A percentile compares a stretch with the other conserved stretches of the same genome.
Conservation (phyloP, 2,329 filamentous ascomycete species). For the Alternaria brassicae region DNA sequence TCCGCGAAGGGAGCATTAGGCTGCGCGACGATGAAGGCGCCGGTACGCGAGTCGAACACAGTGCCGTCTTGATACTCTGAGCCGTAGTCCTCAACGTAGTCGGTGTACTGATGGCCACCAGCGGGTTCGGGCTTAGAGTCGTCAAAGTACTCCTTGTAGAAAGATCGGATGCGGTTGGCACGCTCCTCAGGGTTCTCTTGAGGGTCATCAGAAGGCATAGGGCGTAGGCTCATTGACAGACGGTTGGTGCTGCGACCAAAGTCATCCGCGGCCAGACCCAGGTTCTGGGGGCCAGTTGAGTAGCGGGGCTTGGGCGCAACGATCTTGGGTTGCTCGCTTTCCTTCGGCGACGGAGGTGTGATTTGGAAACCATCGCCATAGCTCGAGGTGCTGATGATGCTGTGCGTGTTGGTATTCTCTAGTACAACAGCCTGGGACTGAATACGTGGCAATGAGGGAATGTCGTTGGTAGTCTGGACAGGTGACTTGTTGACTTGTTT, state of each 20-base stretch:
- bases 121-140: conserved; percentile 67
- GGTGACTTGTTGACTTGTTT: conserved; percentile 37
- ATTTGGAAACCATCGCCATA: conserved; percentile 63
- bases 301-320: conserved; percentile 42
- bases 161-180: conserved; percentile 95
- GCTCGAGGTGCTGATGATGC: conserved; percentile 59
- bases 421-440: conserved; percentile 48
- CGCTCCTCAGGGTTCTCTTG: conserved; percentile 91
- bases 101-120: conserved; percentile 48
- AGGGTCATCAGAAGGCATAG: conserved; percentile 84
- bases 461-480: conserved; percentile 27
- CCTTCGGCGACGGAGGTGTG: conserved; percentile 52
- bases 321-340: conserved; percentile 31
- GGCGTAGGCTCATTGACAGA: conserved; percentile 72
- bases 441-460: conserved; percentile 36
- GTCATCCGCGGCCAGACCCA: conserved; percentile 42
- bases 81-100: conserved; percentile 80
- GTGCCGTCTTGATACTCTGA: conserved; percentile 70
- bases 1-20: conserved; percentile 73
- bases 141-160: conserved; percentile 99
- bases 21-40: conserved; percentile 66
- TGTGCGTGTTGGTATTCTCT: conserved; percentile 43
- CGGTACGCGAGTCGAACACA: conserved; percentile 63
- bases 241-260: conserved; percentile 54
- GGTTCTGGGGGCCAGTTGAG: conserved; percentile 22